phyloP scores from a whole-genome alignment of 805 yeast genomes.

The Pichia sporocuriosa region DNA sequence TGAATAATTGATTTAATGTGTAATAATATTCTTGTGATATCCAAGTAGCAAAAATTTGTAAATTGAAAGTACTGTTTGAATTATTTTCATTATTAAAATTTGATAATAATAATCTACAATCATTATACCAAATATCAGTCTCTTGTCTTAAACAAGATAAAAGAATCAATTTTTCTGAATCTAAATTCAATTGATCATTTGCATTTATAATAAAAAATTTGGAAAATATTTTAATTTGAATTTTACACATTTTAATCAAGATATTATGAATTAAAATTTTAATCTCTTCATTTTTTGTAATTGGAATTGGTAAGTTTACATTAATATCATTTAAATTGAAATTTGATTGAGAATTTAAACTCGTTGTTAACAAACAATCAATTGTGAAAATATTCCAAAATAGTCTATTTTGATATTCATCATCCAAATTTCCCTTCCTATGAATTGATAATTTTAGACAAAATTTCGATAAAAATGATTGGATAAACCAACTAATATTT shows the following conservation, averaged over 20 bases:
- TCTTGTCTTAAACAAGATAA: constrained; percentile 31
- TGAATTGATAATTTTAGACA: constrained; percentile 38
- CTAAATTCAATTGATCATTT: constrained; percentile 27
- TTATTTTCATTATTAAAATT: neutral
- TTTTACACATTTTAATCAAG: constrained; percentile 34
- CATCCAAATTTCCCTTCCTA: too few species aligned
- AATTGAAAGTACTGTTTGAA: constrained; percentile 10
- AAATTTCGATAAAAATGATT: constrained; percentile 46
- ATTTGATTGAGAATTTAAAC: constrained; percentile 24
- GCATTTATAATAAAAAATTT: neutral
- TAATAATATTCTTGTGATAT: constrained; percentile 39
- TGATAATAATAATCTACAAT: constrained; percentile 19
- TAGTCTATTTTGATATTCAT: constrained; percentile 38
- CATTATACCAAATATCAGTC: constrained; percentile 32
- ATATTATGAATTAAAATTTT: constrained; percentile 34
- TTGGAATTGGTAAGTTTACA: constrained; percentile 27
- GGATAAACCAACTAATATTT: constrained; percentile 25
- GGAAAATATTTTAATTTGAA: constrained; percentile 40
- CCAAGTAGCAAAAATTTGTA: constrained; percentile 32
- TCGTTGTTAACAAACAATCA: constrained; percentile 25
- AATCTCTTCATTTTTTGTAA: constrained; percentile 37
- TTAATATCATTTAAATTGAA: constrained; percentile 26
- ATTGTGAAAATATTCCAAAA: constrained; percentile 27
- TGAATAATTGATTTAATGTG: constrained; percentile 38
- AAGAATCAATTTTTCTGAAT: constrained; percentile 30